Percentiles rank a stretch among this genome's conserved stretches.
These are phyloP conservation scores for Dioszegia crocea DNA, from an alignment of 768 basidiomycete species.

Conservation along the genomic window DNA sequence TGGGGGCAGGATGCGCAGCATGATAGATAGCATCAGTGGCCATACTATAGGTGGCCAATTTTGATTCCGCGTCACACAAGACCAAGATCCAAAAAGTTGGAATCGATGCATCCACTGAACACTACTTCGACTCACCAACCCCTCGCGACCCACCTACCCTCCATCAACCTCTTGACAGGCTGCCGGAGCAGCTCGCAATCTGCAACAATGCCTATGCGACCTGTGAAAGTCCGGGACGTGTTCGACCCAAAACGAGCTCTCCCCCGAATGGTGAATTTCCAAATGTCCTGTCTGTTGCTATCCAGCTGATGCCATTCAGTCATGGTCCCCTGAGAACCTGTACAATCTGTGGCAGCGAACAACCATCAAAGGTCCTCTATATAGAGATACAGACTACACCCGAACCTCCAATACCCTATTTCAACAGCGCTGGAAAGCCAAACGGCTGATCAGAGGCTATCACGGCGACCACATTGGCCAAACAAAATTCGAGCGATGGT, in stretches of 20 bases:
- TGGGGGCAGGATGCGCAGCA: too few relatives aligned
- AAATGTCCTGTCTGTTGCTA: background rate
- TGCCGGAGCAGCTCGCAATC: background rate
- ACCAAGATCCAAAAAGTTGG: background rate
- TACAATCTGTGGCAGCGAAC: constrained; percentile 85
- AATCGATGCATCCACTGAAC: background rate
- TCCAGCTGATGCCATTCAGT: constrained; percentile 54
- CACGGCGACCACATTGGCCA: constrained; percentile 93
- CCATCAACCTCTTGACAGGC: background rate
- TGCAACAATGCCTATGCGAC: constrained; percentile 39
- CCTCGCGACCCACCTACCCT: too few relatives aligned
- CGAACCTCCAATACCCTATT: constrained; percentile 64
- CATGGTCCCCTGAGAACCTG: constrained; percentile 82
- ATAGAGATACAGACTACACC: constrained; percentile 59
- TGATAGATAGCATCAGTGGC: too few relatives aligned
- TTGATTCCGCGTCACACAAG: too few relatives aligned
- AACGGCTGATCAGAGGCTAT: constrained; percentile 82
- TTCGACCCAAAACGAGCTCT: constrained; percentile 45
- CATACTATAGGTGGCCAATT: too few relatives aligned
- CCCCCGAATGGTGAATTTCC: constrained; percentile 46
- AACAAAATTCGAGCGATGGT: constrained; percentile 91
- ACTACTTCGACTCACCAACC: background rate
- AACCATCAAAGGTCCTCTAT: constrained; percentile 43
- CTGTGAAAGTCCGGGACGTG: constrained; percentile 33
- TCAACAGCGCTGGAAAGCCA: constrained; percentile 86